Base-by-base conservation (phyloP, 257 asterid genomes). In the Ehretia macrophylla region DNA sequence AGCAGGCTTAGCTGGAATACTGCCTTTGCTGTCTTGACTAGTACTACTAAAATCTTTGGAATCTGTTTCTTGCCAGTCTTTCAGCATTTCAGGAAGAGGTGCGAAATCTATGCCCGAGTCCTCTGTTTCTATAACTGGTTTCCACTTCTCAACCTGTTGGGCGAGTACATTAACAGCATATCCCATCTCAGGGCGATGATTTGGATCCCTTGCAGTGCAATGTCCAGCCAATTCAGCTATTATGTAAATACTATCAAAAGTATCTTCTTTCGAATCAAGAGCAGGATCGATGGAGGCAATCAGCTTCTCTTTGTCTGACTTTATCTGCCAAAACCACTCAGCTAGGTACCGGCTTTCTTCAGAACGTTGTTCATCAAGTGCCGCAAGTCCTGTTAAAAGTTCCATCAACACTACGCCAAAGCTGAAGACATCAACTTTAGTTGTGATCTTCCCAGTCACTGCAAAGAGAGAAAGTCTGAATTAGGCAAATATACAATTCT, bases 361-460 rank as follows among this genome's bases (percentile, higher is more conserved):
- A 0, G 86, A 55, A 0, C 95, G 85, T 14, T 77, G 71, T 40
- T 83, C 95, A 55, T 85, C 96, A 1, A 88, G 87, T 6, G 96
- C 95, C 6, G 51, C 58, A 59, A 83, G 32, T 53, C 96, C 95
- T 0, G 95, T 88, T 75, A 88, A 56, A 5, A 88, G 83, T 60
- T 88, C 96, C 85, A 88, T 75, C 61, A 85, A 75, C 17, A 88
- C 84, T 32, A 88, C 94, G 19, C 96, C 96, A 17, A 81, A 85
- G 84, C 96, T 88, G 83, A 79, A 88, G 47, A 88, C 87, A 55
- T 88, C 96, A 22, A 83, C 88, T 71, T 85, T 88, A 6, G 92
- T 85, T 8, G 95, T 83, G 21, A 88, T 80, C 72, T 81, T 83
- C 20, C 96, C 96, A 0, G 96, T 88, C 61, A 79, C 92, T 88